Evolutionary conservation across 228 moss, liverwort and hornwort species (phyloP).

Genomic region (Sphagnum magellanicum): DNA sequence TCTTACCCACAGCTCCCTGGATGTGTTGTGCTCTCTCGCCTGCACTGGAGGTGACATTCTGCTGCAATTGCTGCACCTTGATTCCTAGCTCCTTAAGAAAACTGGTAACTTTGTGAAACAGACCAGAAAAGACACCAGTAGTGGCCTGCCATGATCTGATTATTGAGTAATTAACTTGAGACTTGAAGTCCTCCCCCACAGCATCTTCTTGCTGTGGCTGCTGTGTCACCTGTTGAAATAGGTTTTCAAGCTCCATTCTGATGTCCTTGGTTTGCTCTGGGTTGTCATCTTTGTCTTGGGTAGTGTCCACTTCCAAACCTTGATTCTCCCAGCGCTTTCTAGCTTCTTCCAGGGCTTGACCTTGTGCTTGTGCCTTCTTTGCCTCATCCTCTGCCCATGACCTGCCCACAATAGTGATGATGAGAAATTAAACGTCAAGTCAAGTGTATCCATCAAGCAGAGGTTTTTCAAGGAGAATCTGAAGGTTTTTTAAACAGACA

Average conservation of each 20-base stretch:
- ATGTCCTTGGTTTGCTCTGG: conserved; percentile 44
- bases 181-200: conserved; percentile 57
- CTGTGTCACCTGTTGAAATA: too few relatives aligned
- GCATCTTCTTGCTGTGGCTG: too few relatives aligned
- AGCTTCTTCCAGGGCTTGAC: conserved; percentile 70
- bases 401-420: conserved; percentile 25
- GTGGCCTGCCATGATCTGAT: conserved; percentile 40
- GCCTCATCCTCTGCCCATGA: conserved; percentile 94
- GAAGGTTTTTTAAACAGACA: too few relatives aligned
- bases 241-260: too few relatives aligned
- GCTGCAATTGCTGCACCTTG: conserved; percentile 38
- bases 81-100: conserved; percentile 36
- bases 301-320: conserved; percentile 12
- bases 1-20: conserved; percentile 9
- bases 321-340: conserved; percentile 76
- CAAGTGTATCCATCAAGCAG: too few relatives aligned
- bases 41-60: conserved; percentile 16
- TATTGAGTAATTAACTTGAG: conserved; percentile 44
- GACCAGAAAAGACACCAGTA: conserved; percentile 21
- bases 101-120: conserved; percentile 36
- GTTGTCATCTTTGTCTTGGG: conserved; percentile 58
- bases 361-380: conserved; percentile 61
- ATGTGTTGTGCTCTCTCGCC: too few relatives aligned
- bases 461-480: too few relatives aligned
- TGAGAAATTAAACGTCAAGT: too few relatives aligned